Percentiles rank a stretch among this genome's conserved stretches.
Evolutionary conservation across 768 basidiomycete genomes (phyloP).

Genomic region (Plicaturopsis crispa): DNA sequence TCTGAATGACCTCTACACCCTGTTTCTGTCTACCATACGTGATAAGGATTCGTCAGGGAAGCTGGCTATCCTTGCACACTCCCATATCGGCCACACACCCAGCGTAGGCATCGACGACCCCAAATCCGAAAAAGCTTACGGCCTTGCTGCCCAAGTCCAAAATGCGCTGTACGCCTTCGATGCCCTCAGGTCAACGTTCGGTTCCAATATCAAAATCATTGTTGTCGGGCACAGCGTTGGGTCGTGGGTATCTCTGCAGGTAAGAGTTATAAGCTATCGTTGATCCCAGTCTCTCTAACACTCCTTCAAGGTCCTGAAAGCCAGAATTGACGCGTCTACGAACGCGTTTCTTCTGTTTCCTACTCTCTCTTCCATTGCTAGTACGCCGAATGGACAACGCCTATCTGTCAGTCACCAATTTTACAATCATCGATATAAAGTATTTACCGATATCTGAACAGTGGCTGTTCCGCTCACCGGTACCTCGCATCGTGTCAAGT

Average conservation of each 20-base stretch:
- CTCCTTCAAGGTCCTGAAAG: constrained; percentile 40
- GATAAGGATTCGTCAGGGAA: constrained; percentile 20
- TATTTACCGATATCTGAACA: constrained; percentile 13
- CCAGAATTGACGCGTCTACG: constrained; percentile 26
- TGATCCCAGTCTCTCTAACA: not conserved
- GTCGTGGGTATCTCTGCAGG: constrained; percentile 60
- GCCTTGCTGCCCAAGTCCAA: constrained; percentile 44
- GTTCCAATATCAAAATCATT: constrained; percentile 30
- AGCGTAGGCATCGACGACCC: constrained; percentile 17
- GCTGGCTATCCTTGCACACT: constrained; percentile 51
- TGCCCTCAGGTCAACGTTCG: constrained; percentile 25
- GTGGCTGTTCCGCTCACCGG: constrained; percentile 40
- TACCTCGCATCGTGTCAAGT: constrained; percentile 34
- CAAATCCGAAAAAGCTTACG: constrained; percentile 18
- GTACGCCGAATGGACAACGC: constrained; percentile 54
- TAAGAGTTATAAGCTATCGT: constrained; percentile 16
- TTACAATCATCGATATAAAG: not conserved
- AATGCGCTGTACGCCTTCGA: constrained; percentile 50
- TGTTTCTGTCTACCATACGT: constrained; percentile 52
- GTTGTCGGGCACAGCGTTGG: constrained; percentile 68
- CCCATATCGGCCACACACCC: constrained; percentile 60
- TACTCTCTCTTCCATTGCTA: constrained; percentile 53
- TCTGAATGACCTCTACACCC: constrained; percentile 56
- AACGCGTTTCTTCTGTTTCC: constrained; percentile 63
- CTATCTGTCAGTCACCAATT: constrained; percentile 40